Evolutionary conservation across 2,329 filamentous ascomycete species (phyloP).

Genomic region (Aspergillus sp.): DNA sequence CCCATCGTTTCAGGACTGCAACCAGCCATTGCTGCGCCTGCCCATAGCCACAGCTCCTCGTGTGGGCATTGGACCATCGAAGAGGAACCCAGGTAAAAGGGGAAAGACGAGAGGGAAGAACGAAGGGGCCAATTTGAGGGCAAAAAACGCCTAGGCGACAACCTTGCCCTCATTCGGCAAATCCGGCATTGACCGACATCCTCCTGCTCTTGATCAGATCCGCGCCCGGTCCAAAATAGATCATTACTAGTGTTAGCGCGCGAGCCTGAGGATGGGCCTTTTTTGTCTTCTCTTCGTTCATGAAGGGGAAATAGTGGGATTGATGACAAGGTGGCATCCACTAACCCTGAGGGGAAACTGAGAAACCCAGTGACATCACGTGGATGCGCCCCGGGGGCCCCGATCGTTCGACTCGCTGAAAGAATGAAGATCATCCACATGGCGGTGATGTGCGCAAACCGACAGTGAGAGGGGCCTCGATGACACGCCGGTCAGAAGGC

Average conservation of each 20-base stretch:
- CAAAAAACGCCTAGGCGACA: slow-evolving; percentile 11
- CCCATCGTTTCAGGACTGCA: slow-evolving; percentile 19
- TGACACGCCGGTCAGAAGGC: slow-evolving; percentile 5
- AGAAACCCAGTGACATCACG: slow-evolving; percentile 15
- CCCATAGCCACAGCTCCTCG: slow-evolving; percentile 22
- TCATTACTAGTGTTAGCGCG: neutral
- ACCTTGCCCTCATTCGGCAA: slow-evolving; percentile 7
- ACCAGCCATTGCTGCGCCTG: slow-evolving; percentile 26
- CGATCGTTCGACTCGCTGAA: slow-evolving; percentile 5
- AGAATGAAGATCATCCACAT: slow-evolving; percentile 9
- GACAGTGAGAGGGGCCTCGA: neutral
- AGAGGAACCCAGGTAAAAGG: neutral
- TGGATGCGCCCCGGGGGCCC: slow-evolving; percentile 1
- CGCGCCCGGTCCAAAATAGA: slow-evolving; percentile 4
- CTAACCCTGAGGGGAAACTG: neutral
- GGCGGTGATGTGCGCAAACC: slow-evolving; percentile 2
- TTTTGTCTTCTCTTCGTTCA: no score
- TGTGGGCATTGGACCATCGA: slow-evolving; percentile 1
- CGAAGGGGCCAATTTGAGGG: slow-evolving; percentile 4
- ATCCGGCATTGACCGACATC: slow-evolving; percentile 6
- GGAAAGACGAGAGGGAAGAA: neutral
- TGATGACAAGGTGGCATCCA: neutral
- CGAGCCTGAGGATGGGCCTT: neutral
- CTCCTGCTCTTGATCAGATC: neutral
- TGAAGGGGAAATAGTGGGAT: neutral